phyloP scores from a whole-genome alignment of 1,284 basidiomycete genomes.

The Boletus sp. region DNA sequence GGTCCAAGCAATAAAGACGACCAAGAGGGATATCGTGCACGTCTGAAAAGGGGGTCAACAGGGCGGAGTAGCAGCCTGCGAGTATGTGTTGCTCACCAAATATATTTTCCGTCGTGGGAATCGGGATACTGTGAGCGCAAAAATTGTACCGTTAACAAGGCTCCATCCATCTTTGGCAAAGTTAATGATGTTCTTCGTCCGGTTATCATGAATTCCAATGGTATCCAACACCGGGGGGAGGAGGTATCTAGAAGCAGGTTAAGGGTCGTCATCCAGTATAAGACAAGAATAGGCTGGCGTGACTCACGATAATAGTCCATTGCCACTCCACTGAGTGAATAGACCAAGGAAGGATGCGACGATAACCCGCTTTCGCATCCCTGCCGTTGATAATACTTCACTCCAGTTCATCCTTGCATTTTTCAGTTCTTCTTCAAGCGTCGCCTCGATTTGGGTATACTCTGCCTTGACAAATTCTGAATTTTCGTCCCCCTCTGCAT shows the following conservation, averaged over 20 bases:
- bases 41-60: not conserved
- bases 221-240: slow-evolving; percentile 24
- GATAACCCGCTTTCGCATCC: slow-evolving; percentile 16
- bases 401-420: not conserved
- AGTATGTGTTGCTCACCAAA: slow-evolving; percentile 15
- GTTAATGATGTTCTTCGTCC: slow-evolving; percentile 27
- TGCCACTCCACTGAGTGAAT: slow-evolving; percentile 48
- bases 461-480: slow-evolving; percentile 26
- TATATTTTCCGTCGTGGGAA: slow-evolving; percentile 24
- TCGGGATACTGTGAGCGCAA: slow-evolving; percentile 20
- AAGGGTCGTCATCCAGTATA: not conserved
- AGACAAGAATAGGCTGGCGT: no score
- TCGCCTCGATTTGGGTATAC: slow-evolving; percentile 31
- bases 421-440: slow-evolving; percentile 25
- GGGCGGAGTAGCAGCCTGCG: not conserved
- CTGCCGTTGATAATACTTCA: not conserved
- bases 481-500: slow-evolving; percentile 20
- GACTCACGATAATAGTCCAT: not conserved
- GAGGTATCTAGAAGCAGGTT: slow-evolving; percentile 6
- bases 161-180: slow-evolving; percentile 20
- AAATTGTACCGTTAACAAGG: slow-evolving; percentile 5
- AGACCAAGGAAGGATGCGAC: slow-evolving; percentile 41
- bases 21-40: slow-evolving; percentile 18
- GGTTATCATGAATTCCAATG: slow-evolving; percentile 26
- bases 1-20: slow-evolving; percentile 27